Percentiles rank a stretch among this genome's conserved stretches.
Conservation (phyloP, 2,329 filamentous ascomycete species). For the Penicillium sp. region DNA sequence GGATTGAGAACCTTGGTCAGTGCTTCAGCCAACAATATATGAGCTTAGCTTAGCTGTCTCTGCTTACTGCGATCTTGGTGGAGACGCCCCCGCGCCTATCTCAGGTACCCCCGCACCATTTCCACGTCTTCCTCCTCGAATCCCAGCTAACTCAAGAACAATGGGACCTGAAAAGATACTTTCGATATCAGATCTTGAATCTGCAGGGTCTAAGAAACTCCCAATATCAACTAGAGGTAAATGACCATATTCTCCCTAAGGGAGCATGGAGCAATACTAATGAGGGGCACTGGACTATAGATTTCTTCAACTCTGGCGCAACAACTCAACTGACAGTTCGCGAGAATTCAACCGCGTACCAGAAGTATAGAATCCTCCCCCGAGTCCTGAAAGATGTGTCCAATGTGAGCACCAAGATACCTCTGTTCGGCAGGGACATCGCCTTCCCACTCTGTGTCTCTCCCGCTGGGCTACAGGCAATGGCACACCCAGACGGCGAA, state of each 20-base stretch:
- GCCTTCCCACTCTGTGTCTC: constrained; percentile 55
- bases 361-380: constrained; percentile 50
- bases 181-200: constrained; percentile 18
- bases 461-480: constrained; percentile 53
- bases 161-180: constrained; percentile 16
- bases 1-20: not conserved
- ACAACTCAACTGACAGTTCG: constrained; percentile 36
- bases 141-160: not conserved
- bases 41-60: not conserved
- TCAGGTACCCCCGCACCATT: not conserved
- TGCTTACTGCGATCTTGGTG: not conserved
- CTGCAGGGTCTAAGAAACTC: constrained; percentile 11
- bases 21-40: too few species aligned
- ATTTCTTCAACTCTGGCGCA: constrained; percentile 60
- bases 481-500: constrained; percentile 56
- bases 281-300: constrained; percentile 25
- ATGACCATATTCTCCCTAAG: not conserved
- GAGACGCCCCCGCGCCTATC: not conserved
- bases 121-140: not conserved
- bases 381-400: constrained; percentile 46
- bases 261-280: not conserved
- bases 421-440: constrained; percentile 44
- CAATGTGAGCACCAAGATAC: constrained; percentile 43
- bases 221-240: constrained; percentile 17
- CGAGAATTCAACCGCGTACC: constrained; percentile 55